Base-by-base conservation (phyloP, 441 rosid species). In the Adansonia gregorii region DNA sequence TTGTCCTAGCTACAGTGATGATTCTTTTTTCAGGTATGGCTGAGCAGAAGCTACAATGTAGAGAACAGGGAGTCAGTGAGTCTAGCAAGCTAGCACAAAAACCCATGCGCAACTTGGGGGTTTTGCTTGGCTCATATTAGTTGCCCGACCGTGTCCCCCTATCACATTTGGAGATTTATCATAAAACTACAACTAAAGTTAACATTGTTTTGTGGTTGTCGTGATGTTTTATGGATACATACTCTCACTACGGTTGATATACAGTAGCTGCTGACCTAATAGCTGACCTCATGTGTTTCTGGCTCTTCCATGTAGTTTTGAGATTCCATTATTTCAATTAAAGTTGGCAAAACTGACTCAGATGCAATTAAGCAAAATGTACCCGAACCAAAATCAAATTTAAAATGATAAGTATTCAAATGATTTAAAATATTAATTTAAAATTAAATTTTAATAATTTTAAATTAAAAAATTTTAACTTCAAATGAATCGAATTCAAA, bases 81-180 rank as follows among this genome's bases (percentile, higher is more conserved):
- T 69, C 46, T 27, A 15, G 74, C 74, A 71, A 15, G 27, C 46
- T 27, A 15, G 74, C 74, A 71, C 27, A 51, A 8, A n/a, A 71
- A 31, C 46, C 63, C 75, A 71, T 54, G 75, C 54, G 49, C 75
- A n/a, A 35, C 31, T 71, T 54, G 63, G 15, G 49, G 63, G 48
- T 12, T 54, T 71, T 54, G 3, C 48, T 54, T 54, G 75, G 61
- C 63, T 31, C 22, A 31, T 54, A 71, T 71, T 9, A 52, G 63
- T 71, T 71, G 63, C 49, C 75, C 63, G 75, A 54, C 49, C 61
- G 35, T 71, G 75, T 71, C 54, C 48, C 8, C 59, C 45, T 70
- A 39, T 70, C 60, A 15, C 45, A 51, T 8, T 24, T 27, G 8
- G 22, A 51, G 46, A 27, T 8, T 17, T 27, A 66, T 43, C 17